phyloP scores from a whole-genome alignment of 768 basidiomycete genomes.

The Tylopilus intermedius region DNA sequence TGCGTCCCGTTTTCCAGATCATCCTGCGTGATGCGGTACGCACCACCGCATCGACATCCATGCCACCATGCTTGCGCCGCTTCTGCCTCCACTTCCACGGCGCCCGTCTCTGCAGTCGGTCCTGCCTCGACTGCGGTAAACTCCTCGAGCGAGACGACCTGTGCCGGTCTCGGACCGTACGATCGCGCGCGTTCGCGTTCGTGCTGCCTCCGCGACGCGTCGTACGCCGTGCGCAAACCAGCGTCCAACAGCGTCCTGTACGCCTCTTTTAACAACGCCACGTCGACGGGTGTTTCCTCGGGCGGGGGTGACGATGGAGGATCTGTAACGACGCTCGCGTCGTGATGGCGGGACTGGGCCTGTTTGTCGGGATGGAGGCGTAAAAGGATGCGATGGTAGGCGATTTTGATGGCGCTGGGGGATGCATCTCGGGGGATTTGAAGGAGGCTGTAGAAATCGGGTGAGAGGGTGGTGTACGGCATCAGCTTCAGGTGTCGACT shows the following conservation, averaged over 20 bases:
- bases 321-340: constrained; percentile 19
- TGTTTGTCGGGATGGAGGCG: constrained; percentile 62
- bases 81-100: constrained; percentile 24
- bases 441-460: constrained; percentile 60
- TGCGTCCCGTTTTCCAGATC: constrained; percentile 71
- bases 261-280: constrained; percentile 63
- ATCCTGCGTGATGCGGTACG: constrained; percentile 49
- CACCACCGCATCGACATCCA: constrained; percentile 70
- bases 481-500: neutral
- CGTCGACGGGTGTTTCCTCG: constrained; percentile 30
- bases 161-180: constrained; percentile 62
- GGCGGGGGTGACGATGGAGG: neutral
- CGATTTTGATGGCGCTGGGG: constrained; percentile 55
- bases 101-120: constrained; percentile 7
- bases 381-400: constrained; percentile 65
- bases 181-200: constrained; percentile 2
- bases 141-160: constrained; percentile 73
- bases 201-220: constrained; percentile 26
- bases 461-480: neutral
- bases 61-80: constrained; percentile 45
- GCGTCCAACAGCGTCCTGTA: constrained; percentile 56
- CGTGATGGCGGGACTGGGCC: constrained; percentile 15
- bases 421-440: constrained; percentile 47
- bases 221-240: constrained; percentile 47
- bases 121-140: constrained; percentile 32